These are phyloP conservation scores for Penicillium sp. DNA, from an alignment of 2,329 filamentous ascomycete genomes.

Conservation along the genomic window DNA sequence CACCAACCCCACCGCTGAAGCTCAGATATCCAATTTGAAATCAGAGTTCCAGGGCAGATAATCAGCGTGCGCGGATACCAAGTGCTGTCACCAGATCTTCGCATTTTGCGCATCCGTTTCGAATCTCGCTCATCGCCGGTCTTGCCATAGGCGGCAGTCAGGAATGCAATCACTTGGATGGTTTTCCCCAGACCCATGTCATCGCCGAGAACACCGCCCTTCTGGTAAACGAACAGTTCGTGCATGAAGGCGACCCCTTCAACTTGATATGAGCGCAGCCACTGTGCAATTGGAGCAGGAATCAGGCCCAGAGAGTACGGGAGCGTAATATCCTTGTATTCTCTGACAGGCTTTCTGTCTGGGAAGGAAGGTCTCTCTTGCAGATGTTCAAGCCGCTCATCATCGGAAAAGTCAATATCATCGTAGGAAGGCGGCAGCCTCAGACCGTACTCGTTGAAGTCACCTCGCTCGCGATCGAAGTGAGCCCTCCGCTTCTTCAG, in stretches of 20 bases:
- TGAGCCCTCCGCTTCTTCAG: conserved; percentile 67
- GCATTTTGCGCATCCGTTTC: conserved; percentile 85
- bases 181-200: conserved; percentile 99
- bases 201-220: conserved; percentile 87
- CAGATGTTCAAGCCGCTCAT: conserved; percentile 64
- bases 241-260: conserved; percentile 84
- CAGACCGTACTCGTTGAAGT: conserved; percentile 68
- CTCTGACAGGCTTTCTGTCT: conserved; percentile 64
- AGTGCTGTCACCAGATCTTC: conserved; percentile 58
- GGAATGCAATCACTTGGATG: conserved; percentile 90
- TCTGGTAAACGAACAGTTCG: conserved; percentile 85
- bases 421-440: conserved; percentile 77
- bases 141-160: conserved; percentile 91
- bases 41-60: conserved; percentile 84
- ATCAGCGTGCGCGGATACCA: conserved; percentile 89
- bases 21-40: conserved; percentile 90
- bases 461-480: conserved; percentile 67
- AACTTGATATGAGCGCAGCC: conserved; percentile 88
- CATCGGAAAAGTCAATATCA: conserved; percentile 75
- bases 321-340: conserved; percentile 75
- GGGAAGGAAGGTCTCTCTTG: conserved; percentile 72
- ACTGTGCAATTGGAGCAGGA: conserved; percentile 86
- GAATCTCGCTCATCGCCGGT: conserved; percentile 83
- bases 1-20: conserved; percentile 93
- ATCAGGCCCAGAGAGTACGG: conserved; percentile 77